phyloP scores from a whole-genome alignment of 176 grass and related monocot genomes.

The Urochloa ruziziensis region DNA sequence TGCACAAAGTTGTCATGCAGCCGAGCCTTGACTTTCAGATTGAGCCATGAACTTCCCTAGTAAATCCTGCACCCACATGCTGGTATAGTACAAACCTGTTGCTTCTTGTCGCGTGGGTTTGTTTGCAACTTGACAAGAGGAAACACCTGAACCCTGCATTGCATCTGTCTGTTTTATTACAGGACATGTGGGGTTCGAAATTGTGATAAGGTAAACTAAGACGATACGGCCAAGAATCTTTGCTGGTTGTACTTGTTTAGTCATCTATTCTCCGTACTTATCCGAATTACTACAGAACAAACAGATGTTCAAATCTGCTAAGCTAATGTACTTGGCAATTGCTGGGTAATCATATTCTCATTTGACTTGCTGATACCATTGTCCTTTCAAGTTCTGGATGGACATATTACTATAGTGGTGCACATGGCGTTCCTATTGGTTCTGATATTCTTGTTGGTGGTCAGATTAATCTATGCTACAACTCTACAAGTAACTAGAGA shows the following conservation, averaged over 20 bases:
- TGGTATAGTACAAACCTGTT: slow-evolving; percentile 23
- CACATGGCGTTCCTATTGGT: not conserved
- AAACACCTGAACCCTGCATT: slow-evolving; percentile 19
- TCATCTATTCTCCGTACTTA: slow-evolving; percentile 25
- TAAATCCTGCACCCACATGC: slow-evolving; percentile 9
- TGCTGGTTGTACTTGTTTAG: slow-evolving; percentile 48
- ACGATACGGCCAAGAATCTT: slow-evolving; percentile 18
- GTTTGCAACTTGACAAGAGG: slow-evolving; percentile 31
- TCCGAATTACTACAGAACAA: slow-evolving; percentile 6
- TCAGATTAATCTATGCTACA: too few species aligned
- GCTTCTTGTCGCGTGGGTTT: not conserved
- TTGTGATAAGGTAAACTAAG: slow-evolving; percentile 35
- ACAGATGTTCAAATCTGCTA: not conserved
- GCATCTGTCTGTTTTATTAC: slow-evolving; percentile 9
- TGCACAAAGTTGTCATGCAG: too few species aligned
- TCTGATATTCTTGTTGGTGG: not conserved
- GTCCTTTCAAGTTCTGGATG: not conserved
- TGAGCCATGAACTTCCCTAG: slow-evolving; percentile 20
- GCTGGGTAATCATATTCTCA: slow-evolving; percentile 24
- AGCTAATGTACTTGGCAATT: not conserved
- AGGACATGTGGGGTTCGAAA: slow-evolving; percentile 21
- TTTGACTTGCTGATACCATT: not conserved
- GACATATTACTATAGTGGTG: not conserved
- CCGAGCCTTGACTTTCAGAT: slow-evolving; percentile 26
- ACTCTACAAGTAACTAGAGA: too few species aligned